Evolutionary conservation across 305 asterid genomes (phyloP), one percentile per base, ranked within the genome.

Genomic region (Fraxinus angustifolia): DNA sequence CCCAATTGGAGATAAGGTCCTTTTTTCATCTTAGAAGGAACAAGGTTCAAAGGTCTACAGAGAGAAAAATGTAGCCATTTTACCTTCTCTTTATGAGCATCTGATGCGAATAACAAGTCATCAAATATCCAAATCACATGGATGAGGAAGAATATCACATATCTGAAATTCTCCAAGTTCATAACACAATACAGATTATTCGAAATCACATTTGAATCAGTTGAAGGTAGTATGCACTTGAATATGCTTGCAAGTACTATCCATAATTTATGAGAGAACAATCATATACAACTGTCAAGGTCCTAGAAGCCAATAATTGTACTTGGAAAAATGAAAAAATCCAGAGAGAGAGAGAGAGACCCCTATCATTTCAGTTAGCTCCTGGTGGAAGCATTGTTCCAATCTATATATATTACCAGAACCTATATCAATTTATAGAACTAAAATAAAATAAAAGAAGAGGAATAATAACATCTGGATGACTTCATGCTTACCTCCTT

Each of bases 401-500:
- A 50, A 53, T 73, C 68, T 77, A 83, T 45, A 73, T 53, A 19
- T 50, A 12, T 53, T 73, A 28, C 71, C 62, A 73, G 26, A 58
- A 83, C 67, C 80, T 67, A 75, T 40, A 48, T 76, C 45, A 8
- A 82, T 34, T 83, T 28, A 77, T 36, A 78, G 72, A 76, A 79
- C 17, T 67, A 40, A 40, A 45, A 60, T 48, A 75, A 30, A 74
- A 38, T 8, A 36, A 17, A 73, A 75, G 26, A 71, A 76, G 21
- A n/a, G 31, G 31, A 78, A 21, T n/a, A 7, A 38, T 31, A 1
- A 53, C 26, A 34, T 60, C 62, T 65, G 78, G 80, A 82, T 82
- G 78, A 77, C 68, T 40, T 84, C 34, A 28, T 65, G 38, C 83
- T 80, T 81, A 93, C 99, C 98, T 94, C 90, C 94, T 90, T 84